Evolutionary conservation across 352 stramenopile species (phyloP).

Genomic region (Phytophthora pini): DNA sequence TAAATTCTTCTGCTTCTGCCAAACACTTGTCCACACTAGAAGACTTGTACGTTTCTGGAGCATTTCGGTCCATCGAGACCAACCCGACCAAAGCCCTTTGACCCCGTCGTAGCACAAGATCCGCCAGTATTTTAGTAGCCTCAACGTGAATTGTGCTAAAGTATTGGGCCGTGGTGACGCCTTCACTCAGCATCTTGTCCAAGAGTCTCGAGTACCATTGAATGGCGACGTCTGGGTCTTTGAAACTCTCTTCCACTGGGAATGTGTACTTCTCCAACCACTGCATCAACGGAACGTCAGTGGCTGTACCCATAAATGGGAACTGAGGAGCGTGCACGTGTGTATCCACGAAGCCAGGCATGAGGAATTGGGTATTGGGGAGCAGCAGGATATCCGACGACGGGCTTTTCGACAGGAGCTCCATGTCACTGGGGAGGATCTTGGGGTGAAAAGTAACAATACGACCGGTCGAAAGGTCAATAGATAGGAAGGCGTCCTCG

Average conservation of each 20-base stretch:
- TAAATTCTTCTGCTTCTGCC: constrained; percentile 73
- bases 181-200: constrained; percentile 69
- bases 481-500: constrained; percentile 52
- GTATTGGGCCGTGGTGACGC: constrained; percentile 92
- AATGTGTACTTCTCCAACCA: constrained; percentile 94
- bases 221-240: constrained; percentile 52
- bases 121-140: constrained; percentile 77
- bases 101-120: constrained; percentile 65
- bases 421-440: constrained; percentile 33
- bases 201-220: constrained; percentile 82
- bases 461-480: constrained; percentile 41
- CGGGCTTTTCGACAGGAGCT: constrained; percentile 10
- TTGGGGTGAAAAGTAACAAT: constrained; percentile 50
- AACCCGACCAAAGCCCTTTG: constrained; percentile 90
- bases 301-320: constrained; percentile 88
- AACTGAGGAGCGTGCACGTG: constrained; percentile 94
- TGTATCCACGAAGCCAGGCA: constrained; percentile 92
- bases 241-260: constrained; percentile 80
- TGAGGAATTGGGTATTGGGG: constrained; percentile 60
- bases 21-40: constrained; percentile 57
- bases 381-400: constrained; percentile 29
- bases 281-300: constrained; percentile 89
- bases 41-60: constrained; percentile 77
- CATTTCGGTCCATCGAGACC: constrained; percentile 93
- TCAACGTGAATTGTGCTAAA: constrained; percentile 90